Evolutionary conservation across 2,329 filamentous ascomycete species (phyloP), one percentile per base, ranked within the genome.

Genomic region (Stachybotrys chlorohalonatus): DNA sequence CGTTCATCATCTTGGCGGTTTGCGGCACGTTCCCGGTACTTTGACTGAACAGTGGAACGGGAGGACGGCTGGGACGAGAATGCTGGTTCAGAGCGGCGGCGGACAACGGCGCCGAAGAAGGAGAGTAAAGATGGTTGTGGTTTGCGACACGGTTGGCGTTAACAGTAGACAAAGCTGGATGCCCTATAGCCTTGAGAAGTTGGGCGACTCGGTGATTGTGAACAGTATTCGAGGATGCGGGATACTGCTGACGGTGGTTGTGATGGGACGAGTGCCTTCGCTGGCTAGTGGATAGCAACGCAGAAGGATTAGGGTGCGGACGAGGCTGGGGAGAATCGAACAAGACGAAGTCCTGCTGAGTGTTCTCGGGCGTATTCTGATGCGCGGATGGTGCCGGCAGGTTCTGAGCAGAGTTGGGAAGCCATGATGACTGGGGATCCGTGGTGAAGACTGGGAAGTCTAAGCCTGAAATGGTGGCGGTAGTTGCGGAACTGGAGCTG

Each of bases 361-460:
- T 77, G 52, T 61, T 63, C 63, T 70, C 67, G 63, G 77, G 75
- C 70, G 74, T 77, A 73, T 75, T 74, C 71, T 82, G 73, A 63
- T 76, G 81, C 75, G 78, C 78, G 75, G 81, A 70, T 75, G 73
- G 64, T 76, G 81, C 83, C 83, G 81, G 81, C 80, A 77, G 79
- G 79, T 75, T 81, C 71, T 76, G 66, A 67, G 78, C 76, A 77
- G 76, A 83, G 77, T 84, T 84, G 80, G 86, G 82, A 84, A 80
- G 86, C 88, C 88, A 92, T 92, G 80, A 66, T 90, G 84, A 83
- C 75, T 79, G 79, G 72, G 84, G 82, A 89, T 87, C 87, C 87
- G 87, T 91, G 81, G 80, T 90, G 86, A 86, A 86, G 85, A 88
- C 84, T 82, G 78, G 68, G 64, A 80, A 82, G 82, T 86, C 85